Conservation (phyloP, 202 grass and related monocot species). For the Dendrocalamus latiflorus region DNA sequence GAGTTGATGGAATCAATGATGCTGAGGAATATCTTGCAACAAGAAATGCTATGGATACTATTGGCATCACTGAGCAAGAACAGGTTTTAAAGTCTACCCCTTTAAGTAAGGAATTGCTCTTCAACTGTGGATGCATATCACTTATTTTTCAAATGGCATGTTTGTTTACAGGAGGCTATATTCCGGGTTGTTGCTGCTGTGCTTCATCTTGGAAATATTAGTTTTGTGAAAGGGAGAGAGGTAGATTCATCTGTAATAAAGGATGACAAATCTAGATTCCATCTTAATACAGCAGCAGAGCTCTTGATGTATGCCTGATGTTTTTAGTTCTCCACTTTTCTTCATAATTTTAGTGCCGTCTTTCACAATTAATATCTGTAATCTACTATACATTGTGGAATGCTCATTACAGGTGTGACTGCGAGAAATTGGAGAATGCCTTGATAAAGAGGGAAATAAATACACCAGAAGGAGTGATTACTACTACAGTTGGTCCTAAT, state of each 20-base stretch:
- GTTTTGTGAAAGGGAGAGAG: conserved; percentile 77
- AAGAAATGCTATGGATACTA: conserved; percentile 84
- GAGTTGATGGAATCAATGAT: conserved; percentile 74
- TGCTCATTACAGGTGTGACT: conserved; percentile 63
- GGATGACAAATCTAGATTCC: conserved; percentile 87
- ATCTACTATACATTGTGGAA: conserved; percentile 19
- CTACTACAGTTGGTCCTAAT: conserved; percentile 78
- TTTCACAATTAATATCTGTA: conserved; percentile 12
- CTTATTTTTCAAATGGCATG: conserved; percentile 23
- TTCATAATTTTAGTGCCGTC: conserved; percentile 25
- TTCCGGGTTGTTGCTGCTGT: conserved; percentile 93
- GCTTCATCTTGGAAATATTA: conserved; percentile 98
- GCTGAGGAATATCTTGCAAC: conserved; percentile 79
- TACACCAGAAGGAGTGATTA: conserved; percentile 94
- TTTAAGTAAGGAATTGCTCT: conserved; percentile 30
- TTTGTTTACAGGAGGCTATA: conserved; percentile 74
- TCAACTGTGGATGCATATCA: conserved; percentile 9
- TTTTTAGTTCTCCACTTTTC: conserved; percentile 18
- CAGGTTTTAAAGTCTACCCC: conserved; percentile 52
- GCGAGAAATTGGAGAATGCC: conserved; percentile 71
- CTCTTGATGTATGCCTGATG: conserved; percentile 68
- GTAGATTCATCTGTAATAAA: conserved; percentile 89
- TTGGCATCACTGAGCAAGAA: conserved; percentile 75
- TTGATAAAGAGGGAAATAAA: conserved; percentile 82
- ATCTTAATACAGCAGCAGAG: conserved; percentile 84